phyloP scores from a whole-genome alignment of 2,329 filamentous ascomycete genomes.

The Cyphellophora attinorum region DNA sequence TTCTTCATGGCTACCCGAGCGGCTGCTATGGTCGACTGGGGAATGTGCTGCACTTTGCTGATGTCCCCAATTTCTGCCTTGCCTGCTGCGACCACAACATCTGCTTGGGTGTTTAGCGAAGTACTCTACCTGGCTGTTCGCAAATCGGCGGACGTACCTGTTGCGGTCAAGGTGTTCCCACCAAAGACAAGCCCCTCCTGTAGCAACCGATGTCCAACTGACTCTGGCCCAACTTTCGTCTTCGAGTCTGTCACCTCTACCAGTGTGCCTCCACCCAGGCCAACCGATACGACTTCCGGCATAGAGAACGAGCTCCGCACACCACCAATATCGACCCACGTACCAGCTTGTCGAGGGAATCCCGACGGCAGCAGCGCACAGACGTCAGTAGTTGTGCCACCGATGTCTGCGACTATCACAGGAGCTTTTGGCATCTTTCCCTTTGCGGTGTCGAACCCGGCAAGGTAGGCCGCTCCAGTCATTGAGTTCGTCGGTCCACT shows the following conservation, averaged over 20 bases:
- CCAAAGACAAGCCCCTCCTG: constrained; percentile 44
- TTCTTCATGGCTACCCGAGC: constrained; percentile 30
- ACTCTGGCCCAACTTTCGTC: constrained; percentile 44
- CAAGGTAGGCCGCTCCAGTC: constrained; percentile 53
- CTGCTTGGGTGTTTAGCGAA: too few species aligned
- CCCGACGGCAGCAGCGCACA: constrained; percentile 52
- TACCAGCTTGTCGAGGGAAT: constrained; percentile 52
- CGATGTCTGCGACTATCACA: constrained; percentile 56
- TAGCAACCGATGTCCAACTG: constrained; percentile 43
- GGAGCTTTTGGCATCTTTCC: constrained; percentile 25
- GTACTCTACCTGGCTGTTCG: too few species aligned
- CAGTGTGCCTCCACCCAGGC: constrained; percentile 43
- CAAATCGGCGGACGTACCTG: too few species aligned
- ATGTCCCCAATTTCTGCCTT: constrained; percentile 18
- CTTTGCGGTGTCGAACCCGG: constrained; percentile 40
- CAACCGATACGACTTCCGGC: constrained; percentile 47
- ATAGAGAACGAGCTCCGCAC: constrained; percentile 51
- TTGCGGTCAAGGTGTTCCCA: constrained; percentile 42
- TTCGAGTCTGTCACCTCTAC: constrained; percentile 15
- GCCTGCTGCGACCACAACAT: constrained; percentile 36
- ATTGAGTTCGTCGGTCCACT: constrained; percentile 57
- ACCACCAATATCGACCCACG: constrained; percentile 48
- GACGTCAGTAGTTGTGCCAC: constrained; percentile 58
- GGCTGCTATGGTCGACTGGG: constrained; percentile 25
- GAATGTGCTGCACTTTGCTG: constrained; percentile 12